Evolutionary conservation across 177 flowering plant genomes (phyloP).

Genomic region (Tripterygium wilfordii): DNA sequence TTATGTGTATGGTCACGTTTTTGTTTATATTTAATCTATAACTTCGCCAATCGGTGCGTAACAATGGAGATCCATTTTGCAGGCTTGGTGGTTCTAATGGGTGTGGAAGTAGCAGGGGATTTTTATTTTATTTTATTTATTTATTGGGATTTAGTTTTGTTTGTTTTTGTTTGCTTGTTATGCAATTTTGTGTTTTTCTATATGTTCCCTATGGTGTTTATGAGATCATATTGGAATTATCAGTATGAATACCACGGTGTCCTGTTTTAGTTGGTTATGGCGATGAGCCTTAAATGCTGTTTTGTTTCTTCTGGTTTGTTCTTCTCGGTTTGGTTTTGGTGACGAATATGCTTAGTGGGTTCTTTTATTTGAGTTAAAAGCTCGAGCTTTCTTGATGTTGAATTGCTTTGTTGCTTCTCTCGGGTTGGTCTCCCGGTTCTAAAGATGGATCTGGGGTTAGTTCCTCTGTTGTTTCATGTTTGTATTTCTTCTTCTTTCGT

Average conservation of each 20-base stretch:
- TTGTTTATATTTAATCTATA: constrained; percentile 17
- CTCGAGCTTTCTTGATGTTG: constrained; percentile 4
- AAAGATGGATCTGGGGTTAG: constrained; percentile 24
- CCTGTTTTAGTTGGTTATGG: constrained; percentile 5
- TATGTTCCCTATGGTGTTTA: no score
- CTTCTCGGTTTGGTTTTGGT: constrained; percentile 6
- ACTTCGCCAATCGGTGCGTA: constrained; percentile 19
- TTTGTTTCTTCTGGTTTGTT: no score
- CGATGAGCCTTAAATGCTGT: no score
- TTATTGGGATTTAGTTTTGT: no score
- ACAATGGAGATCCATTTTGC: constrained; percentile 29
- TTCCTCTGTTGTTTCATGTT: background rate
- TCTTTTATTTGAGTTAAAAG: constrained; percentile 2
- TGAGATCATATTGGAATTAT: no score
- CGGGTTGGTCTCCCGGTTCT: constrained; percentile 1
- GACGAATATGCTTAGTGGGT: constrained; percentile 15
- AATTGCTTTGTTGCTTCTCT: constrained; percentile 8
- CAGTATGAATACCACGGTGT: constrained; percentile 3
- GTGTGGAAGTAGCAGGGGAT: no score
- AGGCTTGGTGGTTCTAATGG: constrained; percentile 14
- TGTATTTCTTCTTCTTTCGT: background rate
- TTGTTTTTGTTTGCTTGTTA: no score
- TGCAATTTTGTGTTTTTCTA: no score
- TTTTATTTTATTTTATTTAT: constrained; percentile 12
- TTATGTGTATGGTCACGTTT: constrained; percentile 12